These are phyloP conservation scores for Trichophyton equinum DNA, from an alignment of 2,329 filamentous ascomycete genomes.

Conservation along the genomic window DNA sequence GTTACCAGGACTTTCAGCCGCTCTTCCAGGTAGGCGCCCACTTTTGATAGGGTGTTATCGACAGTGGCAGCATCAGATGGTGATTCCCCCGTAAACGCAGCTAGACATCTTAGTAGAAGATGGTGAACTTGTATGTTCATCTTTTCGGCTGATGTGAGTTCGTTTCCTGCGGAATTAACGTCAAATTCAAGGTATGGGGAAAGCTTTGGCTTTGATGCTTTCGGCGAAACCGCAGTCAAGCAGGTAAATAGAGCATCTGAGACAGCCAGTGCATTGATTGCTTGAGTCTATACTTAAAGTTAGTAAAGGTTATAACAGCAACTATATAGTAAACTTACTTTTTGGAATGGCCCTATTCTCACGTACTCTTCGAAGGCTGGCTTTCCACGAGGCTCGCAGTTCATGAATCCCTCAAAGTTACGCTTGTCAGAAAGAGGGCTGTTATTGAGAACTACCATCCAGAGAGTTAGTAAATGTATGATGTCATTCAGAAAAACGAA, in stretches of 20 bases:
- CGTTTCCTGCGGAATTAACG: slow-evolving; percentile 16
- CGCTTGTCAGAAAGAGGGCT: slow-evolving; percentile 25
- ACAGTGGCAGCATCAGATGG: background rate
- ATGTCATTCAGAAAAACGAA: background rate
- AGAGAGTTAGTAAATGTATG: background rate
- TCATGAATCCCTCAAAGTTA: slow-evolving; percentile 29
- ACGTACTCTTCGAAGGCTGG: slow-evolving; percentile 28
- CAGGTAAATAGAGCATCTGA: slow-evolving; percentile 27
- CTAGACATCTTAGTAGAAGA: slow-evolving; percentile 23
- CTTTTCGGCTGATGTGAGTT: slow-evolving; percentile 27
- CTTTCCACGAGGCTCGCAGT: slow-evolving; percentile 26
- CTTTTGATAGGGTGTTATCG: slow-evolving; percentile 5
- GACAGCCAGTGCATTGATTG: slow-evolving; percentile 24
- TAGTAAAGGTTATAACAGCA: background rate
- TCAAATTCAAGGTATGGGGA: slow-evolving; percentile 6
- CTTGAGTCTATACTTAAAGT: slow-evolving; percentile 20
- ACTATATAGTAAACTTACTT: slow-evolving; percentile 18
- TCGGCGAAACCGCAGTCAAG: slow-evolving; percentile 16
- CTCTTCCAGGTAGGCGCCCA: slow-evolving; percentile 11
- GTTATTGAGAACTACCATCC: slow-evolving; percentile 20
- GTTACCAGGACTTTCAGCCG: background rate
- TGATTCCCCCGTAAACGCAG: background rate
- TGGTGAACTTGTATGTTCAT: slow-evolving; percentile 24
- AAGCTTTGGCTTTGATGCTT: background rate
- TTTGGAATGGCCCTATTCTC: slow-evolving; percentile 28